Percentiles rank a stretch among this genome's conserved stretches.
These are phyloP conservation scores for Fistulinella prunicolor DNA, from an alignment of 768 basidiomycete species.

Conservation along the genomic window DNA sequence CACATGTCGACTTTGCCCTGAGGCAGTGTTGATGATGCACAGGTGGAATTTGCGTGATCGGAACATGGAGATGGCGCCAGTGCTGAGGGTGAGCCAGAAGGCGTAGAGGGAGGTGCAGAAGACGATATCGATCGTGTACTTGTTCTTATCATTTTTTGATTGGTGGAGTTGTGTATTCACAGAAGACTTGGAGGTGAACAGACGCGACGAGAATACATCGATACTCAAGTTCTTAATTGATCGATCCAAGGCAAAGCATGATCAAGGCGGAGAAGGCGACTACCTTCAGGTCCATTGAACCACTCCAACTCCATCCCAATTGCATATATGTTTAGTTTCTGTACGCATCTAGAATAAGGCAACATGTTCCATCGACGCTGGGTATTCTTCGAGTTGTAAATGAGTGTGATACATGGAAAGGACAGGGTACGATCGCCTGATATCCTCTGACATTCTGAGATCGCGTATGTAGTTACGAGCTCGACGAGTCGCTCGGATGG, in stretches of 20 bases:
- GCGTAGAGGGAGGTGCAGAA: constrained; percentile 75
- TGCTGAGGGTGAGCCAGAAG: constrained; percentile 79
- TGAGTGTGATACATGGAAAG: no score
- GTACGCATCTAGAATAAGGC: no score
- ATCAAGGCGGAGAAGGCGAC: no score
- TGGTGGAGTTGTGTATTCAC: constrained; percentile 11
- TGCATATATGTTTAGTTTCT: no score
- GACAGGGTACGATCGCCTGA: no score
- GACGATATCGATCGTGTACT: constrained; percentile 79
- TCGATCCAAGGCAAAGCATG: constrained; percentile 50
- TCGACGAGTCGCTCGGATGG: no score
- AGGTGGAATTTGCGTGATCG: constrained; percentile 76
- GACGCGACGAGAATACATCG: constrained; percentile 87
- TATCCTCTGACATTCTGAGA: no score
- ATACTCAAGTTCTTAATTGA: constrained; percentile 75
- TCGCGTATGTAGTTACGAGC: no score
- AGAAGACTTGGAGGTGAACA: constrained; percentile 29
- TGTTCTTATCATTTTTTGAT: constrained; percentile 10
- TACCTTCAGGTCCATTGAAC: no score
- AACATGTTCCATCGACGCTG: no score
- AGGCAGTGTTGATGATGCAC: constrained; percentile 77
- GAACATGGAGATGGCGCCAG: constrained; percentile 73
- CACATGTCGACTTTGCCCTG: constrained; percentile 93
- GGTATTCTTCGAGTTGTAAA: no score
- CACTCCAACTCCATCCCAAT: no score